These are phyloP conservation scores for Chaetomiaceae sp. DNA, from an alignment of 2,329 filamentous ascomycete species.

Conservation along the genomic window DNA sequence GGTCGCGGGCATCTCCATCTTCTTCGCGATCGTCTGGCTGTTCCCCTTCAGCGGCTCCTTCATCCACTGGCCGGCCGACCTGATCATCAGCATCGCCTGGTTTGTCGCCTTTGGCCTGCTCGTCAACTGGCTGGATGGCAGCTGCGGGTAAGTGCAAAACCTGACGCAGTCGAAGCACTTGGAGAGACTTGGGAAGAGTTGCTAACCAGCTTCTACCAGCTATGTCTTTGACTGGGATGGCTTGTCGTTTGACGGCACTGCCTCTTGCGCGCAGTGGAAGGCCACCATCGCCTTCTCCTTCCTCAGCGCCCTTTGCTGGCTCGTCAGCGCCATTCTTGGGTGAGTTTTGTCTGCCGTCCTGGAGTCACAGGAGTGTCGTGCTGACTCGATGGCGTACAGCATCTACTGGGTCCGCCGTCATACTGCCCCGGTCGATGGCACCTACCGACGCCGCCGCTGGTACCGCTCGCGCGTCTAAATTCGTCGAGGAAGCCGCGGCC, in stretches of 20 bases:
- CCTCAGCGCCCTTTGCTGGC: conserved; percentile 64
- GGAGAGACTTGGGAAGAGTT: background rate
- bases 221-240: conserved; percentile 54
- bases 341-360: conserved; percentile 8
- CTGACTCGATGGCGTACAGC: conserved; percentile 4
- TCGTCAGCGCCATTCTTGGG: conserved; percentile 55
- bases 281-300: conserved; percentile 67
- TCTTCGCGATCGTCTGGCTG: conserved; percentile 66
- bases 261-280: conserved; percentile 63
- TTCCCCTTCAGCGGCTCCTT: conserved; percentile 64
- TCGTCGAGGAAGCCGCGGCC: too few species aligned
- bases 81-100: conserved; percentile 64
- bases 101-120: conserved; percentile 63
- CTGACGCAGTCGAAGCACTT: background rate
- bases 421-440: conserved; percentile 23
- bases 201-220: conserved; percentile 12
- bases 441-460: conserved; percentile 35
- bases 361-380: background rate
- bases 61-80: conserved; percentile 64
- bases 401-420: conserved; percentile 47
- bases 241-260: conserved; percentile 41
- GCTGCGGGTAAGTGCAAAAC: conserved; percentile 36
- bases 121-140: conserved; percentile 38
- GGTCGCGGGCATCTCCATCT: conserved; percentile 60
- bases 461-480: conserved; percentile 38